A percentile compares a stretch with the other conserved stretches of the same genome.
These are phyloP conservation scores for Solanum clarkiae DNA, from an alignment of 257 asterid genomes.

Conservation along the genomic window DNA sequence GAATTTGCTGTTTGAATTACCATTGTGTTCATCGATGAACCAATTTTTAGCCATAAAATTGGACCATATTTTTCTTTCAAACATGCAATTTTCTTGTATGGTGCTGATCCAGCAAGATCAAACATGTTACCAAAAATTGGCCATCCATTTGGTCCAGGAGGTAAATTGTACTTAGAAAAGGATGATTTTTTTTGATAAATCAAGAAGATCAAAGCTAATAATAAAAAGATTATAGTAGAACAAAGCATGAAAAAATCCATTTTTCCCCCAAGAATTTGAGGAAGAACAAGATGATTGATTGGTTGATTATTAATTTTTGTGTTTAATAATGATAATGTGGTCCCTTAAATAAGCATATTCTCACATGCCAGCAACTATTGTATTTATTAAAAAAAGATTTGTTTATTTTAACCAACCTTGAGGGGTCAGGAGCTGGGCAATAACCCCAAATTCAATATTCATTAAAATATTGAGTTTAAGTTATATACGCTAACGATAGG, in stretches of 20 bases:
- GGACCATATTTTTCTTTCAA: constrained; percentile 24
- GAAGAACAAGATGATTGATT: neutral
- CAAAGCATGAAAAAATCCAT: neutral
- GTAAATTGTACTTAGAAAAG: neutral
- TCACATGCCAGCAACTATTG: neutral
- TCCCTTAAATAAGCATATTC: neutral
- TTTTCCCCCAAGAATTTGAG: neutral
- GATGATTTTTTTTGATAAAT: neutral
- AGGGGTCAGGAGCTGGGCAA: too few relatives aligned
- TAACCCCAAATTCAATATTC: too few relatives aligned
- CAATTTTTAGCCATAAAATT: constrained; percentile 37
- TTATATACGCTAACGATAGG: accelerated
- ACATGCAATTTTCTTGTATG: constrained; percentile 22
- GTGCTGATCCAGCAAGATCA: constrained; percentile 21
- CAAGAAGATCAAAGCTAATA: neutral
- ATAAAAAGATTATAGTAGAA: constrained; percentile 2
- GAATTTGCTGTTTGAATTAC: constrained; percentile 14
- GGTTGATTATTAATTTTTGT: neutral
- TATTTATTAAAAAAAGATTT: neutral
- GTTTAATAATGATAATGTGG: neutral
- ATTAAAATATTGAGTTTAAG: neutral
- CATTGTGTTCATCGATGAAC: constrained; percentile 27
- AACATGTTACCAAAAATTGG: constrained; percentile 45
- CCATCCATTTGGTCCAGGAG: constrained; percentile 44
- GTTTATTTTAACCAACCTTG: too few relatives aligned